phyloP scores from a whole-genome alignment of 2,329 filamentous ascomycete genomes.

The Exophiala mesophila region DNA sequence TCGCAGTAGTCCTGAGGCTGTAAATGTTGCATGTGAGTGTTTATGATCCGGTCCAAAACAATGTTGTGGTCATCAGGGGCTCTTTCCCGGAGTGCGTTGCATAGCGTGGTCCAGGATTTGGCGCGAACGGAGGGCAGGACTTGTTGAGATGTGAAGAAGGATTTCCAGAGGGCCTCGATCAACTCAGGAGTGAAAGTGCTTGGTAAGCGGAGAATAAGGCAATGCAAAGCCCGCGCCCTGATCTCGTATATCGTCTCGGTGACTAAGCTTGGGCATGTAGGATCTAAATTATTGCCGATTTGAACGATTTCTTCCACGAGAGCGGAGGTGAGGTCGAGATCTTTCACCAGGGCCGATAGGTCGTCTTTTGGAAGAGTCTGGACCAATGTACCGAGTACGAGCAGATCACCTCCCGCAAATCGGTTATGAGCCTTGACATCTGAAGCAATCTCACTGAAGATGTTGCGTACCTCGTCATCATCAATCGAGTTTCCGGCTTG shows the following conservation, averaged over 20 bases:
- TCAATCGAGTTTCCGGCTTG: conserved; percentile 8
- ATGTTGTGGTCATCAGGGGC: conserved; percentile 19
- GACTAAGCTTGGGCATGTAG: conserved; percentile 4
- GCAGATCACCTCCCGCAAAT: conserved; percentile 17
- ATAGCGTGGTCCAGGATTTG: conserved; percentile 66
- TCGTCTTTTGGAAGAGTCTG: conserved; percentile 5
- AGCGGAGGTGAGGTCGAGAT: conserved; percentile 13
- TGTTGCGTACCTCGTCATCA: conserved; percentile 11
- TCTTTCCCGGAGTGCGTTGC: conserved; percentile 34
- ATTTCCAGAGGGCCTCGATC: conserved; percentile 64
- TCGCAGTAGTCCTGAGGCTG: conserved; percentile 17
- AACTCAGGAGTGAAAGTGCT: conserved; percentile 58
- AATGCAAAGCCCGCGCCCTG: conserved; percentile 8
- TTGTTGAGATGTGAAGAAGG: conserved; percentile 63
- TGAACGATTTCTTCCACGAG: conserved; percentile 18
- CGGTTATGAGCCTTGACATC: conserved; percentile 14
- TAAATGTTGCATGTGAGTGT: conserved; percentile 18
- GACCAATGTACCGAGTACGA: conserved; percentile 12
- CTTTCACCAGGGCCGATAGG: conserved; percentile 3
- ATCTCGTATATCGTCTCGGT: conserved; percentile 17
- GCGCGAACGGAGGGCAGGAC: conserved; percentile 58
- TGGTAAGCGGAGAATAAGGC: conserved; percentile 46
- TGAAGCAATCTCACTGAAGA: conserved; percentile 12
- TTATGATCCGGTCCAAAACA: conserved; percentile 20
- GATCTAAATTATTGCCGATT: conserved; percentile 7